Base-by-base conservation (phyloP, 805 yeast genomes). In the Spathaspora arborariae region DNA sequence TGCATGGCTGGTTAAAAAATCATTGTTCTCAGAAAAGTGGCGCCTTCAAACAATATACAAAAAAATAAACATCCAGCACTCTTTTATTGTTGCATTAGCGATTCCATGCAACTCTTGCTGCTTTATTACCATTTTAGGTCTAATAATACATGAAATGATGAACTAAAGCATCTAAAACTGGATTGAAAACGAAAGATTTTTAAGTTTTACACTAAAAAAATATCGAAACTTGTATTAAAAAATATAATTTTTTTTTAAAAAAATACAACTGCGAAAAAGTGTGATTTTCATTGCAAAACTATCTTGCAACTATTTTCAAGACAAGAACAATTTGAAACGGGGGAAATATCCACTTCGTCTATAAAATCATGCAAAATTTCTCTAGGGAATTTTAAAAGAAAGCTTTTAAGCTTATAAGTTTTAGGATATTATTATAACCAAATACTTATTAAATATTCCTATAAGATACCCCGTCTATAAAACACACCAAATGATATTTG, bases 251-350 rank as follows among this genome's bases (percentile, higher is more conserved):
- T 24, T 24, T 13, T 13, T n/a, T 13, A 30, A 30, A 30, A 30
- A 30, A 30, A 30, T 30, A 30, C 35, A 30, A 30, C 35, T 30
- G 35, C 35, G n/a, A 30, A 30, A 30, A 30, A 30, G 35, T 30
- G 16, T 30, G 18, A 30, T 30, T 10, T 10, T n/a, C n/a, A 30
- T 30, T 6, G 35, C 35, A 30, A 30, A 30, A 15, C 35, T 13
- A 15, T 6, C 15, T n/a, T n/a, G n/a, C n/a, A 30, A 30, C 5
- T 10, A 4, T 7, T 6, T 27, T 7, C 10, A 13, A 27, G 15
- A 6, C 35, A 30, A 9, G 35, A 30, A 30, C 35, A 30, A 30
- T 30, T 4, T 3, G 35, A 13, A 30, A 15, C n/a, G 27, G 27
- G 11, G 8, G 3, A 8, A 24, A 24, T n/a, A n/a, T n/a, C n/a